Evolutionary conservation across 257 asterid genomes (phyloP), one percentile per base, ranked within the genome.

Genomic region (Haberlea rhodopensis): DNA sequence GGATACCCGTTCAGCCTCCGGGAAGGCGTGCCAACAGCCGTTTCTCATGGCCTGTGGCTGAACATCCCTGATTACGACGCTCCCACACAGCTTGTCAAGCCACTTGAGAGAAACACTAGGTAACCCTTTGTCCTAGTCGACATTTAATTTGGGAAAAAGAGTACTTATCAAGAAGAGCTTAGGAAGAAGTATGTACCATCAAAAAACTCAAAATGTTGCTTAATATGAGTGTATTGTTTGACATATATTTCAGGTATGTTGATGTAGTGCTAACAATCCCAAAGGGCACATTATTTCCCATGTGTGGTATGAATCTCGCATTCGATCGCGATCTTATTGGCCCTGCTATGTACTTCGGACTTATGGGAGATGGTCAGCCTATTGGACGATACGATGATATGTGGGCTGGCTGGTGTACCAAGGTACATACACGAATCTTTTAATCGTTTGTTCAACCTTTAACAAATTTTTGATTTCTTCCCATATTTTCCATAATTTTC

Each of bases 371-470:
- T 71, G 91, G 91, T 26, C 91, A 85, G 71, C 89, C 91, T 10
- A 85, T 82, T 60, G 91, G 91, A 20, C 82, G 91, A 48, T 85
- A 82, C 27, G 91, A 85, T 2, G 91, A 85, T 46, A 82, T 82
- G 91, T 85, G 91, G 91, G 91, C 91, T 68, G 91, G 91, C 53
- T 85, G 91, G 91, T 85, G 91, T 58, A 69, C 43, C 19, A 85
- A 85, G 90, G 89, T 83, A 75, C 40, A 40, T 40, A 15, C 5
- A 40, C 49, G 15, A 11, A 40, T 40, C 18, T 6, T 15, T 15
- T 40, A 1, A 10, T 34, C 16, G 2, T 34, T 34, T 10, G 45
- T 34, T n/a, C n/a, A n/a, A n/a, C n/a, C n/a, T n/a, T n/a, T n/a
- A n/a, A n/a, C n/a, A n/a, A n/a, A n/a, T n/a, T n/a, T n/a, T n/a